These are phyloP conservation scores for Rubus parviflorus DNA, from an alignment of 306 rosid genomes.

Conservation along the genomic window DNA sequence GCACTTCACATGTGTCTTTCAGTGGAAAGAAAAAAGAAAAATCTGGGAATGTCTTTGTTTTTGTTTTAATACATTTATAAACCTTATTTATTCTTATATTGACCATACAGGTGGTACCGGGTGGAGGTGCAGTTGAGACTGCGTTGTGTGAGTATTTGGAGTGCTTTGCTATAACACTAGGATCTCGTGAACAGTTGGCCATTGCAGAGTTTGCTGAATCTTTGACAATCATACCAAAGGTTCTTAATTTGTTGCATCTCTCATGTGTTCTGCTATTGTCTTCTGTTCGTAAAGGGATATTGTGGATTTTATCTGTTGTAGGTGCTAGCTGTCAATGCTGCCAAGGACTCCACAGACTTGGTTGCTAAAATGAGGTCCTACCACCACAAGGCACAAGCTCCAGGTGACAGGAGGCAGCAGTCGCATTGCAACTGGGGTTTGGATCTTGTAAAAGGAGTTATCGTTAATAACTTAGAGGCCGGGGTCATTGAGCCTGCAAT, in stretches of 20 bases:
- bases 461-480: conserved; percentile 93
- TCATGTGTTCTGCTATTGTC: neutral
- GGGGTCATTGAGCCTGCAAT: conserved; percentile 99
- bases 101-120: conserved; percentile 84
- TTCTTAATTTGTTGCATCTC: conserved; percentile 7
- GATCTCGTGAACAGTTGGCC: conserved; percentile 98
- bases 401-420: conserved; percentile 37
- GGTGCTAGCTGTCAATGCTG: conserved; percentile 98
- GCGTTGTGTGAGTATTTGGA: conserved; percentile 93
- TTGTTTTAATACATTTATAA: neutral
- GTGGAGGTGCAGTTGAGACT: conserved; percentile 98
- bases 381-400: conserved; percentile 83
- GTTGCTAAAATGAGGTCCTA: conserved; percentile 87
- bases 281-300: neutral
- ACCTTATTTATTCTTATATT: conserved; percentile 5
- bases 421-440: conserved; percentile 74
- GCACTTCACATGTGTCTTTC: too few relatives aligned
- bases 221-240: conserved; percentile 85
- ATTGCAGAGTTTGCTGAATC: conserved; percentile 98
- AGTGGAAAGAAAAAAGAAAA: neutral
- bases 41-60: neutral
- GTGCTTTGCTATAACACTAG: conserved; percentile 91
- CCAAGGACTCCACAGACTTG: conserved; percentile 94
- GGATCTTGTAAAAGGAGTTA: conserved; percentile 73
- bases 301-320: conserved; percentile 33